Percentiles rank a stretch among this genome's conserved stretches.
Evolutionary conservation across 176 grass and related monocot species (phyloP).

Genomic region (Echinochloa phyllopogon): DNA sequence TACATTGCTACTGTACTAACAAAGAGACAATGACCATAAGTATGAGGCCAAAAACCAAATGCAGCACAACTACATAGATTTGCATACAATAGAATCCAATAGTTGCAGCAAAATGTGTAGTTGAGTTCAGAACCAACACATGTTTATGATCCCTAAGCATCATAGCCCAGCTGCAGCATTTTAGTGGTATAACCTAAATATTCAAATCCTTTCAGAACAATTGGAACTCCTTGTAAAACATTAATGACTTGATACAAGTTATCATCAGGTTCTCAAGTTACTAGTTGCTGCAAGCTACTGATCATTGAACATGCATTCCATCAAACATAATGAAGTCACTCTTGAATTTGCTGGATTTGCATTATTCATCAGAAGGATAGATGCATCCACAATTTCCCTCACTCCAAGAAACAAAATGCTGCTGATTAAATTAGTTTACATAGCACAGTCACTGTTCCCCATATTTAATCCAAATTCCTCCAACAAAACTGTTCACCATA

Average conservation of each 20-base stretch:
- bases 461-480: neutral
- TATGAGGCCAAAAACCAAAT: conserved; percentile 3
- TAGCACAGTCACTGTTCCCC: neutral
- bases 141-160: neutral
- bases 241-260: neutral
- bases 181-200: neutral
- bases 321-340: conserved; percentile 18
- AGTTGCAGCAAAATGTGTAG: neutral
- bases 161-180: conserved; percentile 10
- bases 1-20: neutral
- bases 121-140: conserved; percentile 13
- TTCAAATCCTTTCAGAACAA: neutral
- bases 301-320: neutral
- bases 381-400: neutral
- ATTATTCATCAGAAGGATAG: neutral
- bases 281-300: neutral
- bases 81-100: conserved; percentile 12
- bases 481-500: neutral
- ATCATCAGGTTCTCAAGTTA: neutral
- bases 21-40: conserved; percentile 1
- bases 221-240: neutral
- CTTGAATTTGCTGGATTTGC: conserved; percentile 1
- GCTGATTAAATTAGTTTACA: neutral
- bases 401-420: neutral
- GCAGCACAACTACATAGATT: conserved; percentile 27